Conservation (phyloP, 495 filamentous ascomycete species). For the Penicillium silybi region DNA sequence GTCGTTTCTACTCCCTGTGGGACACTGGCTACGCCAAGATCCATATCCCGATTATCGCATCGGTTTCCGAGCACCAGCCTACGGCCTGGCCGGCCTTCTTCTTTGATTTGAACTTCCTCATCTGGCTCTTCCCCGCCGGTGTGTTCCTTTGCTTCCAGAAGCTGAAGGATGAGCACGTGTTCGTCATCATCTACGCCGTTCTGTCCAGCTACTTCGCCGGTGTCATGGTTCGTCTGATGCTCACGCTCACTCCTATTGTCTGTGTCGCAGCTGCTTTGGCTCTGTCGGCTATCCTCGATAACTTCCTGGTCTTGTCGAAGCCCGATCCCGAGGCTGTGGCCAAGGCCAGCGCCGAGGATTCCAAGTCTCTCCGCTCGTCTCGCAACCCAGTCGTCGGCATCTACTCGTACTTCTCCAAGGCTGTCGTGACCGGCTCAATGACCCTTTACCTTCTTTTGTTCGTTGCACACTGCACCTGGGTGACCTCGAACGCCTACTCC, state of each 20-base stretch:
- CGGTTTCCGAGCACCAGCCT: slow-evolving; percentile 98
- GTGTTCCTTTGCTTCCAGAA: slow-evolving; percentile 97
- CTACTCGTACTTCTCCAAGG: slow-evolving; percentile 75
- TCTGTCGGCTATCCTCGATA: slow-evolving; percentile 83
- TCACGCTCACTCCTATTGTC: slow-evolving; percentile 94
- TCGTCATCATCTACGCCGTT: slow-evolving; percentile 94
- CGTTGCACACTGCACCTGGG: slow-evolving; percentile 98
- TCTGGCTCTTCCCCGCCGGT: slow-evolving; percentile 98
- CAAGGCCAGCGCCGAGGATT: slow-evolving; percentile 42
- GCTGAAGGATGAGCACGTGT: slow-evolving; percentile 94
- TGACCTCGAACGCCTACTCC: slow-evolving; percentile 97
- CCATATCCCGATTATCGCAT: slow-evolving; percentile 99
- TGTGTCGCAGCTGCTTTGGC: slow-evolving; percentile 92
- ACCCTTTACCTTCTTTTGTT: slow-evolving; percentile 84
- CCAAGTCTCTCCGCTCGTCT: slow-evolving; percentile 64
- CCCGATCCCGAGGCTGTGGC: slow-evolving; percentile 44
- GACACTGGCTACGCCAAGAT: slow-evolving; percentile 99
- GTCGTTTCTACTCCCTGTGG: slow-evolving; percentile 99
- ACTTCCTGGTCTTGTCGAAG: slow-evolving; percentile 63
- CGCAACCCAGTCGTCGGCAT: slow-evolving; percentile 76
- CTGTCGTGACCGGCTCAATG: slow-evolving; percentile 63
- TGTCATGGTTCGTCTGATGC: slow-evolving; percentile 99
- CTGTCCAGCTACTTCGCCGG: slow-evolving; percentile 97
- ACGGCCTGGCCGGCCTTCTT: slow-evolving; percentile 99
- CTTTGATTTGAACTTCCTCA: slow-evolving; percentile 96